phyloP scores from a whole-genome alignment of 2,329 filamentous ascomycete species.

The Pezicula carpinea region DNA sequence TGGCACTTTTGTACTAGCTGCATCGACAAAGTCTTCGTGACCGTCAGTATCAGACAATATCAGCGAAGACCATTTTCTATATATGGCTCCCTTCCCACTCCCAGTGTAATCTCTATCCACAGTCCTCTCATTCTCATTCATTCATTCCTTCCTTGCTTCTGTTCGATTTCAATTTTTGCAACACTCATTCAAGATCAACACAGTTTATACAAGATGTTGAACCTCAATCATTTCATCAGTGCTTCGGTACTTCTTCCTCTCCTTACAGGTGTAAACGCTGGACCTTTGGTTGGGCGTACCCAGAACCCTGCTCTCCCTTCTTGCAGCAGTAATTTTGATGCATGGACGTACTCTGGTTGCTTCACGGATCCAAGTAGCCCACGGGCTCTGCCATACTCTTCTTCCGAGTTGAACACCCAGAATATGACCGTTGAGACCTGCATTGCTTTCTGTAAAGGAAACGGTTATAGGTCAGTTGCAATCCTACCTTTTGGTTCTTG shows the following conservation, averaged over 20 bases:
- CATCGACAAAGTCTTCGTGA: too few species aligned
- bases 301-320: conserved; percentile 19
- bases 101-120: too few species aligned
- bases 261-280: conserved; percentile 17
- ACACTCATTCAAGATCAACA: not conserved
- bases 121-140: too few species aligned
- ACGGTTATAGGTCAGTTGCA: conserved; percentile 20
- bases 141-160: too few species aligned
- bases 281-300: conserved; percentile 11
- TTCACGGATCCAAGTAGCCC: conserved; percentile 25
- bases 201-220: conserved; percentile 11
- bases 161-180: conserved; percentile 25
- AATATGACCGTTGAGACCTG: conserved; percentile 32
- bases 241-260: conserved; percentile 18
- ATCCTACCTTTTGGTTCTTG: not conserved
- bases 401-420: conserved; percentile 19
- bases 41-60: too few species aligned
- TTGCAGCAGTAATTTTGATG: conserved; percentile 25
- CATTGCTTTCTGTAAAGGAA: conserved; percentile 31
- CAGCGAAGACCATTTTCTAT: too few species aligned
- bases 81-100: too few species aligned
- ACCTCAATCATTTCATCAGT: conserved; percentile 13
- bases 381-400: conserved; percentile 23
- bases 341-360: conserved; percentile 32
- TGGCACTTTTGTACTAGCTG: too few species aligned